Evolutionary conservation across 2,329 filamentous ascomycete species (phyloP).

Genomic region (Phialophora macrospora): DNA sequence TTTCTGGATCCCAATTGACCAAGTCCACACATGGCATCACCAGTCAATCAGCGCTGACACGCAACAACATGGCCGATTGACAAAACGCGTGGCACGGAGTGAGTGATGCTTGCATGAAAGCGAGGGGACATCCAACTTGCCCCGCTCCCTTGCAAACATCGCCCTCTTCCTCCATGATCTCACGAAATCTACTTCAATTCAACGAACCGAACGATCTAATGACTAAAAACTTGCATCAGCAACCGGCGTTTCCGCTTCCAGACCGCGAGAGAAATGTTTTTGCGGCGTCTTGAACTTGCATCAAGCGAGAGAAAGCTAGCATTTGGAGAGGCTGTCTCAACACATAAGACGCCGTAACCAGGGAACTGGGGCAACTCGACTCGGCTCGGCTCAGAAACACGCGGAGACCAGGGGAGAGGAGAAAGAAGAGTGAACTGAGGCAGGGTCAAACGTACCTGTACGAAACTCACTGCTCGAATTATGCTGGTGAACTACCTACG

Average conservation of each 20-base stretch:
- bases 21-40: not conserved
- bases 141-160: not conserved
- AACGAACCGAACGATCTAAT: slow-evolving; percentile 1
- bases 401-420: not conserved
- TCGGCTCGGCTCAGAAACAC: not conserved
- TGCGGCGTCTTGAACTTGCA: slow-evolving; percentile 1
- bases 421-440: not conserved
- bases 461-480: not conserved
- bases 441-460: not conserved
- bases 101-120: not conserved
- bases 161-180: not conserved
- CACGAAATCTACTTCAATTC: slow-evolving; percentile 3
- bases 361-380: not conserved
- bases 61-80: not conserved
- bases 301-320: not conserved
- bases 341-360: not conserved
- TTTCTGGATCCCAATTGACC: not conserved
- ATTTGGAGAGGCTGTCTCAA: slow-evolving; percentile 7
- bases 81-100: not conserved
- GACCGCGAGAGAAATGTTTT: not conserved
- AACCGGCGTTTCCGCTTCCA: not conserved
- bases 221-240: not conserved
- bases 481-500: not conserved
- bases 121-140: not conserved
- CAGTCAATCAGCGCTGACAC: not conserved